Base-by-base conservation (phyloP, 2,329 filamentous ascomycete genomes). In the Tolypocladium album region DNA sequence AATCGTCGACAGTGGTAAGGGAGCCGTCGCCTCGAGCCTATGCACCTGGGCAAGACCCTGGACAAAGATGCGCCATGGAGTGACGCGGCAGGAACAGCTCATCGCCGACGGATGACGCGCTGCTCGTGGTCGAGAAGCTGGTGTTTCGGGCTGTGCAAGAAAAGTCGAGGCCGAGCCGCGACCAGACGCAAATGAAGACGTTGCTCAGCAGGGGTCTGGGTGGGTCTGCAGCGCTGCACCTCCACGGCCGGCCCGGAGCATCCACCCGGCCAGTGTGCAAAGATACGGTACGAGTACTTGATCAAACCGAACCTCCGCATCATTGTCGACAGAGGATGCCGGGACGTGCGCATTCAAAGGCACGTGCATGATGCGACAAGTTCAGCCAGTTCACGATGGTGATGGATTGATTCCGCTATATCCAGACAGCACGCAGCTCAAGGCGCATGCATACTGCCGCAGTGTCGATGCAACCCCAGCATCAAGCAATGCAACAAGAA, bases 81-180 rank as follows among this genome's bases (percentile, higher is more conserved):
- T 70, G 8, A 71, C 73, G 61, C 78, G 76, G 62, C 80, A 83
- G 27, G 75, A 69, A 66, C 80, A 82, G 62, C 67, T 73, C 80
- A 82, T 82, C 56, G 62, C 65, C 63, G 61, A 42, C 31, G 50
- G n/a, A 20, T 36, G 20, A 20, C 50, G 50, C 31, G 50, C 50
- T 38, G 31, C 50, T 55, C 50, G 50, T 36, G 22, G 55, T 57
- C 55, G 40, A 61, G 47, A 56, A 60, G 56, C 40, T 57, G 58
- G 58, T 36, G 27, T 58, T 45, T 58, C 39, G 24, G 22, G 27
- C 13, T 43, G 13, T 57, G 55, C 55, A 42, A 22, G 55, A 56
- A 56, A 56, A 56, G 55, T 56, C 55, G 55, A 56, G 50, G 17
- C 50, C 31, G 50, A 55, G 50, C 15, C 50, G 50, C 47, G 47